Evolutionary conservation across 768 basidiomycete species (phyloP), one percentile per base, ranked within the genome.

Genomic region (Hirschioporus abietinus): DNA sequence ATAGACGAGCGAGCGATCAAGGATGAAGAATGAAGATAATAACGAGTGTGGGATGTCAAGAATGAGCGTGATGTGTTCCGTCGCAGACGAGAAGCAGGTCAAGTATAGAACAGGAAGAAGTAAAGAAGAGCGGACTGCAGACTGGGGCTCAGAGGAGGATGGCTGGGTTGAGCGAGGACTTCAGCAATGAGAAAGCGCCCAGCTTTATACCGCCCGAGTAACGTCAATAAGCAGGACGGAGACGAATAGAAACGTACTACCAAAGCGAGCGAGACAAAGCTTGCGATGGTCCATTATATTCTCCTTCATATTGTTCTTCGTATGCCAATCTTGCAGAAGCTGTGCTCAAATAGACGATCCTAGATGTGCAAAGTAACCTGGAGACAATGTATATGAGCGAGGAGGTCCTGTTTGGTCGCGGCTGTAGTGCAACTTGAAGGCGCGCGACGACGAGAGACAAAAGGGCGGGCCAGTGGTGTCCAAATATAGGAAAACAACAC

Each of bases 321-420:
- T 52, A 12, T 10, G 20, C 4, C 12, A 52, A 10, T 30, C 30
- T 8, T 3, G 3, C 4, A 52, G 42, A 3, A 15, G 15, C 42
- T 52, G 42, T 52, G 42, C 42, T 52, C 42, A 52, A 52, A 52
- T 15, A 52, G 20, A 6, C 42, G 20, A 60, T 60, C 58, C 26
- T 23, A 26, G 58, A 60, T 7, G 60, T 25, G 34, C 26, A 27
- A 26, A 61, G 60, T 35, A 61, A 27, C 60, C 26, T 10, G 2
- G 34, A 35, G 23, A 61, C 60, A 61, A 61, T 61, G 58, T 4
- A 60, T 60, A 60, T 60, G 58, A 60, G 58, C 23, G 58, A 26
- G 26, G 60, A 52, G 12, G 15, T 52, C 42, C 42, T 52, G 42
- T 52, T 52, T 52, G 42, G 42, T 52, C 42, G 42, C 42, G 30